Evolutionary conservation across 768 basidiomycete genomes (phyloP).

Genomic region (Albatrellus ellisii): DNA sequence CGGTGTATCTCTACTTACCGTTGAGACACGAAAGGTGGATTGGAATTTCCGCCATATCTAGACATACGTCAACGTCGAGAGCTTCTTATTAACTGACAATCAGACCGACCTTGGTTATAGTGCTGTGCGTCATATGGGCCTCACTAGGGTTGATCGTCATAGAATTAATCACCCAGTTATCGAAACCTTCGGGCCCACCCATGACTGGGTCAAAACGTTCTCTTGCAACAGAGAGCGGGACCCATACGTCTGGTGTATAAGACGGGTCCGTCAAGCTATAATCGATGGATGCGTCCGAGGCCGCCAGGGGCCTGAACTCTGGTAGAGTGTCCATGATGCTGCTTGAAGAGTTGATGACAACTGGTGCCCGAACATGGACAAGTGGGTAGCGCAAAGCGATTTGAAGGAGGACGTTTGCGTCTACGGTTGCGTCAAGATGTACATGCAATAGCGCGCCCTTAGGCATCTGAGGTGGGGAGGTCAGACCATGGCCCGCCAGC

Average conservation of each 20-base stretch:
- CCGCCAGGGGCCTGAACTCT: slow-evolving; percentile 37
- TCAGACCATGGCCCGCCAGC: no score
- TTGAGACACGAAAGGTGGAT: slow-evolving; percentile 35
- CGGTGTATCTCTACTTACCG: slow-evolving; percentile 22
- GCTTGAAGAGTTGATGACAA: slow-evolving; percentile 27
- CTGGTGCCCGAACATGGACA: slow-evolving; percentile 44
- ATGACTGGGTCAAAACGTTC: slow-evolving; percentile 34
- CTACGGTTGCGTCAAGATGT: slow-evolving; percentile 65
- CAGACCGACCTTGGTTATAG: slow-evolving; percentile 39
- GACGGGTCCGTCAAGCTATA: slow-evolving; percentile 26
- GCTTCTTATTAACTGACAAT: not conserved
- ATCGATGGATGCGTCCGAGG: slow-evolving; percentile 13
- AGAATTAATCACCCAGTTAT: slow-evolving; percentile 45
- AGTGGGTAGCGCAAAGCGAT: slow-evolving; percentile 33
- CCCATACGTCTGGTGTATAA: slow-evolving; percentile 38
- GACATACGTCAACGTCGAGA: not conserved
- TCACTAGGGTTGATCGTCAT: slow-evolving; percentile 60
- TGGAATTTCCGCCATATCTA: slow-evolving; percentile 72
- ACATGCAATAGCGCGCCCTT: slow-evolving; percentile 67
- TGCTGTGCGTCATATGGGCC: slow-evolving; percentile 64
- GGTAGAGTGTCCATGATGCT: slow-evolving; percentile 36
- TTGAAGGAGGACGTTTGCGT: slow-evolving; percentile 35
- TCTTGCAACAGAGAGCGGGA: slow-evolving; percentile 41
- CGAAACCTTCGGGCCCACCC: slow-evolving; percentile 55
- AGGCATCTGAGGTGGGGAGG: slow-evolving; percentile 47